Evolutionary conservation across 1,284 basidiomycete genomes (phyloP).

Genomic region (Prillingera fragicola): DNA sequence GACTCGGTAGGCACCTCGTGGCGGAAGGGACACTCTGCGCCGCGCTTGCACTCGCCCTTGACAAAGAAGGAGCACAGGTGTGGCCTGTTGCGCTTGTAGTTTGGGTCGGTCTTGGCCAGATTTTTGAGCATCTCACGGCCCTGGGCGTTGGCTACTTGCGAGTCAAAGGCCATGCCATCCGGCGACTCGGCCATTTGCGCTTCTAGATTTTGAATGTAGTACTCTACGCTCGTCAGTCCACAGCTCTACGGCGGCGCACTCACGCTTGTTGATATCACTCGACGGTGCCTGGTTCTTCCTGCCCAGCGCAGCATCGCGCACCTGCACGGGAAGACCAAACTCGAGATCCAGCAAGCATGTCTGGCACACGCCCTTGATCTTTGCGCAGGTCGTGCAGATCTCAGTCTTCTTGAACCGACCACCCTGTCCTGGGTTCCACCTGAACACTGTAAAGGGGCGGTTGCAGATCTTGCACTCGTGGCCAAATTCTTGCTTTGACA

Average conservation of each 20-base stretch:
- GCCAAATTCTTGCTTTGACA: constrained; percentile 95
- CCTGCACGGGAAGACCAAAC: constrained; percentile 93
- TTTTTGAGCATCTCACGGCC: constrained; percentile 96
- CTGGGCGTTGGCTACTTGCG: constrained; percentile 63
- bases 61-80: constrained; percentile 93
- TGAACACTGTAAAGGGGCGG: constrained; percentile 92
- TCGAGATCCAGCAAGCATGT: constrained; percentile 94
- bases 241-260: constrained; percentile 10
- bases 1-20: constrained; percentile 78
- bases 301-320: constrained; percentile 89
- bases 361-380: constrained; percentile 98
- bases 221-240: constrained; percentile 54
- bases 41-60: constrained; percentile 90
- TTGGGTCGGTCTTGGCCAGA: constrained; percentile 85
- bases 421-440: constrained; percentile 92
- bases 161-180: constrained; percentile 53
- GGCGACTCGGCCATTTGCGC: constrained; percentile 54
- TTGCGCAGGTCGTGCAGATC: constrained; percentile 96
- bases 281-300: constrained; percentile 82
- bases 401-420: constrained; percentile 96
- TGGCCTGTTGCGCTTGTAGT: constrained; percentile 93
- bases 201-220: constrained; percentile 96
- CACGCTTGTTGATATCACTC: constrained; percentile 81
- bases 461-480: constrained; percentile 86
- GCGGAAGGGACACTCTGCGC: constrained; percentile 84